phyloP scores from a whole-genome alignment of 768 basidiomycete species.

The Flagelloscypha sp. region DNA sequence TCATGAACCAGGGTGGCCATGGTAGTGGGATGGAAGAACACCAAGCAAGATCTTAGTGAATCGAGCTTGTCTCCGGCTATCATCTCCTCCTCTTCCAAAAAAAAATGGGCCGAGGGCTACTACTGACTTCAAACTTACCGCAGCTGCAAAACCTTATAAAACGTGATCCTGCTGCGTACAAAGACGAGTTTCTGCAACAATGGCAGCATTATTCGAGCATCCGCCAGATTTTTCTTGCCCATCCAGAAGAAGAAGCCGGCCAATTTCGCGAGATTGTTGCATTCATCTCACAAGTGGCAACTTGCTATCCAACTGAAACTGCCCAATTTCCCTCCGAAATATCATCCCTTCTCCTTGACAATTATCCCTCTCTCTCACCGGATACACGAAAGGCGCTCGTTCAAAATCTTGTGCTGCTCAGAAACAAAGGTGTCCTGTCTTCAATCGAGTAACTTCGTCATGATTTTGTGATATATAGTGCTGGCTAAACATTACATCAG shows the following conservation, averaged over 20 bases:
- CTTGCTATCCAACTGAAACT: conserved; percentile 90
- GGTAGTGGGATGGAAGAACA: no score
- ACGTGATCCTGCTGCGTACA: conserved; percentile 81
- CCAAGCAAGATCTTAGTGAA: no score
- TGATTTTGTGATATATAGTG: conserved; percentile 1
- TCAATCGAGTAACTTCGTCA: conserved; percentile 72
- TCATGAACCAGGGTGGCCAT: no score
- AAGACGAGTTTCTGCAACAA: conserved; percentile 93
- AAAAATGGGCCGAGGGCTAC: conserved; percentile 55
- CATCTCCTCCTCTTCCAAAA: no score
- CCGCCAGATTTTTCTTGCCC: conserved; percentile 74
- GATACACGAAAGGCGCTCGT: conserved; percentile 82
- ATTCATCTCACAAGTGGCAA: conserved; percentile 89
- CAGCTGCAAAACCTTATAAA: conserved; percentile 97
- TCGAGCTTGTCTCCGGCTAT: no score
- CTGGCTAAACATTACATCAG: conserved; percentile 31
- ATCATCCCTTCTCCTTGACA: conserved; percentile 68
- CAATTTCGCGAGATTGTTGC: conserved; percentile 82
- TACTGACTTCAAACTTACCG: conserved; percentile 84
- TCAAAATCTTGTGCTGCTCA: conserved; percentile 86
- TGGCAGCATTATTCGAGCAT: conserved; percentile 92
- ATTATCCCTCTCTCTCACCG: conserved; percentile 63
- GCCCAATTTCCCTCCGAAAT: conserved; percentile 78
- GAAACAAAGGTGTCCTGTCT: conserved; percentile 87
- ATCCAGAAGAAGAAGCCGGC: conserved; percentile 77